A percentile compares a stretch with the other conserved stretches of the same genome.
These are phyloP conservation scores for Exophiala spinifera DNA, from an alignment of 2,329 filamentous ascomycete species.

Conservation along the genomic window DNA sequence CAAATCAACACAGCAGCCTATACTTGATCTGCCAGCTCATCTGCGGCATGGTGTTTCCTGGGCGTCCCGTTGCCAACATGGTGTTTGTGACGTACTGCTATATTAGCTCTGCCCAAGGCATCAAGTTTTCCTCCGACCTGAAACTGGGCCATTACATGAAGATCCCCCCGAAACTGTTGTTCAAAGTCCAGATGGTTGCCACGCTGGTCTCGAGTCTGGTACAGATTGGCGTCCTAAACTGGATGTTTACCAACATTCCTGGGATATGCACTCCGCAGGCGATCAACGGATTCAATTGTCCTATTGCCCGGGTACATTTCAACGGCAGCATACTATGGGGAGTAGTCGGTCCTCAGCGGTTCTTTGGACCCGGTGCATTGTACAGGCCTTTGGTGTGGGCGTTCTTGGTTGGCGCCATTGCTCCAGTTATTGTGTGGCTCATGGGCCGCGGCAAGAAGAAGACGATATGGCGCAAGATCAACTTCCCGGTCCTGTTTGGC, in stretches of 20 bases:
- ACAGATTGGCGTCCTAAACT: conserved; percentile 81
- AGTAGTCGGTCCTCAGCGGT: conserved; percentile 76
- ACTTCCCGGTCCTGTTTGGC: conserved; percentile 78
- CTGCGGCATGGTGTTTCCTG: conserved; percentile 77
- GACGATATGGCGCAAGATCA: conserved; percentile 71
- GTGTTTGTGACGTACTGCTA: conserved; percentile 90
- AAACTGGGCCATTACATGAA: conserved; percentile 68
- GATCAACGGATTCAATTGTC: conserved; percentile 85
- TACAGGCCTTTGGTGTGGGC: conserved; percentile 78
- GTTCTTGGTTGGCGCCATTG: conserved; percentile 71
- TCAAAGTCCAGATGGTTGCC: conserved; percentile 57
- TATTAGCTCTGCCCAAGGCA: conserved; percentile 81
- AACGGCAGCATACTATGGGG: conserved; percentile 89
- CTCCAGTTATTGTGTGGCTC: conserved; percentile 72
- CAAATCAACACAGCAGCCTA: conserved; percentile 82
- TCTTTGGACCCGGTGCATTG: conserved; percentile 72
- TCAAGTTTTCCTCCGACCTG: conserved; percentile 83
- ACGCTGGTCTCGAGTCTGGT: conserved; percentile 70
- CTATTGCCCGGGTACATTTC: conserved; percentile 83
- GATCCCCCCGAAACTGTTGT: conserved; percentile 60
- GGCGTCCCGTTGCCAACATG: conserved; percentile 86
- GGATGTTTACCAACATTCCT: conserved; percentile 78
- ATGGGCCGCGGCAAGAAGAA: conserved; percentile 58
- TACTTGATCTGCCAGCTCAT: conserved; percentile 84
- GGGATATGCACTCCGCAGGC: conserved; percentile 74